Evolutionary conservation across 768 basidiomycete species (phyloP).

Genomic region (Trametes cinnabarina): DNA sequence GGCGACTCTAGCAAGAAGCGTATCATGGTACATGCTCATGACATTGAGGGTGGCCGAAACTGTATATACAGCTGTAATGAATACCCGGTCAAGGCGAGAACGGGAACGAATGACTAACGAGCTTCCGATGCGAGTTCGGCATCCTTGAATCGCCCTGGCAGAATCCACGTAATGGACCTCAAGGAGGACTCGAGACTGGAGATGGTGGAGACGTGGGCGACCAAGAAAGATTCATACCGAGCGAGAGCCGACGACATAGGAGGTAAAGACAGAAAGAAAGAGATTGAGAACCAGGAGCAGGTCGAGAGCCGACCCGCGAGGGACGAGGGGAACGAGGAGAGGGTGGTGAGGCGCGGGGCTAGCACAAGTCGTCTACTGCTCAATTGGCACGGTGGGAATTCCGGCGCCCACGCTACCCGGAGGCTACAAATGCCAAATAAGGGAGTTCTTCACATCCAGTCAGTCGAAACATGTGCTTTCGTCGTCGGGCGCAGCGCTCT

Average conservation of each 20-base stretch:
- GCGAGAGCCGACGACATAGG: slow-evolving; percentile 63
- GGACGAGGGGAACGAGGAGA: slow-evolving; percentile 5
- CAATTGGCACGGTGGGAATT: slow-evolving; percentile 19
- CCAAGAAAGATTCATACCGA: slow-evolving; percentile 78
- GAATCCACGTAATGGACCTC: slow-evolving; percentile 89
- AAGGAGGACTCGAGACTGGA: slow-evolving; percentile 86
- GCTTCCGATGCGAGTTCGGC: slow-evolving; percentile 94
- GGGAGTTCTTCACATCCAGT: not conserved
- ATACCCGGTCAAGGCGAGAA: slow-evolving; percentile 7
- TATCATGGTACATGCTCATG: slow-evolving; percentile 93
- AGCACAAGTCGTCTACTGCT: not conserved
- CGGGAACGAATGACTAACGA: slow-evolving; percentile 53
- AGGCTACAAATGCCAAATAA: not conserved
- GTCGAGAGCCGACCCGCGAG: slow-evolving; percentile 19
- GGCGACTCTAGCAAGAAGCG: slow-evolving; percentile 70
- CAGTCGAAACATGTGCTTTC: not conserved
- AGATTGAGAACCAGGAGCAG: not conserved
- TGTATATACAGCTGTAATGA: slow-evolving; percentile 32
- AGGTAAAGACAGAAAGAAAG: slow-evolving; percentile 17
- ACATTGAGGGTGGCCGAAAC: slow-evolving; percentile 87
- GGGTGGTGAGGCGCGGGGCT: slow-evolving; percentile 4
- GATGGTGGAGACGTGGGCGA: slow-evolving; percentile 83
- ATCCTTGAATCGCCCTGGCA: slow-evolving; percentile 96
- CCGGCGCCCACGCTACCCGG: slow-evolving; percentile 10
- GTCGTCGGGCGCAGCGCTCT: too few species aligned